Conservation (phyloP, 1,284 basidiomycete genomes). For the Ceratobasidium theobromae region DNA sequence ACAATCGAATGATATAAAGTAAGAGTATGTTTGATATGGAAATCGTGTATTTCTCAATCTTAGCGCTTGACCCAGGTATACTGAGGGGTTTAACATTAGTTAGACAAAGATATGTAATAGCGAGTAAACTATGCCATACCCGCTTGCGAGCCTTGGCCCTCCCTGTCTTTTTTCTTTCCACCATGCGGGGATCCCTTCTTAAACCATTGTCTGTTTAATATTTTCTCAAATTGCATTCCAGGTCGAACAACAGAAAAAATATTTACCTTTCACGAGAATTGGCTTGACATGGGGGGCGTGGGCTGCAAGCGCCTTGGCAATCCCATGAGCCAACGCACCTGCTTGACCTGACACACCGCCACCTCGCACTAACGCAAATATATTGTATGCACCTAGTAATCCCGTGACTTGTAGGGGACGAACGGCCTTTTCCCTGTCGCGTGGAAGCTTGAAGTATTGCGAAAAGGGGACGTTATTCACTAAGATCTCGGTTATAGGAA, state of each 20-base stretch:
- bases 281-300: conserved; percentile 66
- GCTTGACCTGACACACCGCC: conserved; percentile 91
- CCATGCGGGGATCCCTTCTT: conserved; percentile 93
- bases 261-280: conserved; percentile 72
- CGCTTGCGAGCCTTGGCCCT: conserved; percentile 88
- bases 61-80: conserved; percentile 96
- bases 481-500: conserved; percentile 62
- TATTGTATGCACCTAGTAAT: conserved; percentile 87
- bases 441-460: conserved; percentile 74
- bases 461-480: conserved; percentile 82
- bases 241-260: not conserved
- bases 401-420: conserved; percentile 84
- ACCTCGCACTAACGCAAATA: conserved; percentile 85
- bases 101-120: conserved; percentile 35
- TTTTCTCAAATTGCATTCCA: not conserved
- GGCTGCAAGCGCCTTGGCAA: conserved; percentile 78
- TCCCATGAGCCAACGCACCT: conserved; percentile 82
- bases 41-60: no score
- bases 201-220: conserved; percentile 43
- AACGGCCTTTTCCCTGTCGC: conserved; percentile 78
- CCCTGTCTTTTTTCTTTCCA: conserved; percentile 97
- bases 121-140: conserved; percentile 54
- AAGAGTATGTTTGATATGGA: no score
- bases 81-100: conserved; percentile 46
- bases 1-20: not conserved